Evolutionary conservation across 2,329 filamentous ascomycete genomes (phyloP), one percentile per base, ranked within the genome.

Genomic region (Fusarium sp.): DNA sequence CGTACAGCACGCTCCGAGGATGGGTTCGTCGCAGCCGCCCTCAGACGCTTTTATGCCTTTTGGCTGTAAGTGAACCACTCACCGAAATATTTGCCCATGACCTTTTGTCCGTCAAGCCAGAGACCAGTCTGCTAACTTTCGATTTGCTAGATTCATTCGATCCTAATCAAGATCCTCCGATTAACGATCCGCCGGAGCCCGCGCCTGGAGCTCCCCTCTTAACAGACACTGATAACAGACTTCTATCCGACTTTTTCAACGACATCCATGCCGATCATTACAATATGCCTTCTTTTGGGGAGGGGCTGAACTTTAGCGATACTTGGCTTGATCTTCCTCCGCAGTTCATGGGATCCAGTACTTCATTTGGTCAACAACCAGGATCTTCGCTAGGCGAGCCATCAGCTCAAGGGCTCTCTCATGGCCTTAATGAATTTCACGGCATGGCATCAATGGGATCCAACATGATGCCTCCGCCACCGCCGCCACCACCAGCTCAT

Each of bases 191-290:
- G 54, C 89, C 90, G 42, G 87, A 88, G 50, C 88, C 88, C 47
- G 87, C 89, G 12, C 86, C 86, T 5, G 90, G 90, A n/a, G 85
- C 85, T 37, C 87, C 90, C 20, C 83, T 93, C 39, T 84, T 93
- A 65, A 86, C 88, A 69, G 88, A 90, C 71, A 86, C 83, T 62
- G 88, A 90, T 74, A 86, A 82, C 53, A 88, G 84, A 70, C 80
- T 86, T 61, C 81, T 93, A 20, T 84, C 85, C 63, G 81, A 77
- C 66, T 90, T 90, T 73, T 88, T 90, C 75, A 82, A 86, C 56
- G 82, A 83, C 56, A 81, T 90, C 58, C 82, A 80, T 50, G 81
- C 85, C 8, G 82, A 86, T 64, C 81, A 85, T 33, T 86, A 84
- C 72, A 82, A 81, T 58, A 80, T 80, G 63, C 79, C 82, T 33